Percentiles rank a stretch among this genome's conserved stretches.
phyloP scores from a whole-genome alignment of 176 grass and related monocot species.

The Carex myosuroides region DNA sequence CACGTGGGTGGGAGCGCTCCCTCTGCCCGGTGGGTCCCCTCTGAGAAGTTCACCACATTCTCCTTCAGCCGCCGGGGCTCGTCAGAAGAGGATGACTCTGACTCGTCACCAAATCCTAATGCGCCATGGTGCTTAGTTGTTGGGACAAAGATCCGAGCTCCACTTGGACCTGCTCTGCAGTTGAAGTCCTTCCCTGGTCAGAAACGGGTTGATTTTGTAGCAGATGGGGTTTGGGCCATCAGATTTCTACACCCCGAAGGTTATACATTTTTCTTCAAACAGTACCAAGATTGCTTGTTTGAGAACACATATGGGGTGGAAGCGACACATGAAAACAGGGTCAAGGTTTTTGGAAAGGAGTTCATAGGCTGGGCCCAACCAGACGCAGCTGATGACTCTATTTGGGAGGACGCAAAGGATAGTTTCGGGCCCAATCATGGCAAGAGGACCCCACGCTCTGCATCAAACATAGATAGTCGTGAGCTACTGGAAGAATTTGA shows the following conservation, averaged over 20 bases:
- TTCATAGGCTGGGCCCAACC: slow-evolving; percentile 86
- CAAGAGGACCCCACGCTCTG: slow-evolving; percentile 22
- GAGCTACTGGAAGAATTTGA: slow-evolving; percentile 73
- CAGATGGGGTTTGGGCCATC: slow-evolving; percentile 85
- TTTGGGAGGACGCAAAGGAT: slow-evolving; percentile 67
- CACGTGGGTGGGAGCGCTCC: slow-evolving; percentile 69
- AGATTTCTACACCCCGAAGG: slow-evolving; percentile 62
- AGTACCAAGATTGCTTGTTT: slow-evolving; percentile 69
- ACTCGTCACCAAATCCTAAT: slow-evolving; percentile 26
- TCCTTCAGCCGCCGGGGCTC: slow-evolving; percentile 45
- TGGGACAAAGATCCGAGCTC: slow-evolving; percentile 57
- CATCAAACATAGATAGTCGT: slow-evolving; percentile 26
- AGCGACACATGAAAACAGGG: slow-evolving; percentile 51
- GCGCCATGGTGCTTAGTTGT: slow-evolving; percentile 67
- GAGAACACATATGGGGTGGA: slow-evolving; percentile 80
- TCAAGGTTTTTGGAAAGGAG: slow-evolving; percentile 92
- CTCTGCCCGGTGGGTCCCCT: slow-evolving; percentile 63
- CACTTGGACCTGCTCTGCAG: slow-evolving; percentile 71
- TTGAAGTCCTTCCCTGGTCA: slow-evolving; percentile 69
- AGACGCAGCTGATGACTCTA: slow-evolving; percentile 61
- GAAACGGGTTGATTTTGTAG: slow-evolving; percentile 73
- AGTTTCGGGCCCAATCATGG: slow-evolving; percentile 21
- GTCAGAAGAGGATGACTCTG: slow-evolving; percentile 20
- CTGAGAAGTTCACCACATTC: slow-evolving; percentile 51
- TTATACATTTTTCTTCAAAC: slow-evolving; percentile 50